phyloP scores from a whole-genome alignment of 2,329 filamentous ascomycete genomes.

The Fonsecaea pedrosoi region DNA sequence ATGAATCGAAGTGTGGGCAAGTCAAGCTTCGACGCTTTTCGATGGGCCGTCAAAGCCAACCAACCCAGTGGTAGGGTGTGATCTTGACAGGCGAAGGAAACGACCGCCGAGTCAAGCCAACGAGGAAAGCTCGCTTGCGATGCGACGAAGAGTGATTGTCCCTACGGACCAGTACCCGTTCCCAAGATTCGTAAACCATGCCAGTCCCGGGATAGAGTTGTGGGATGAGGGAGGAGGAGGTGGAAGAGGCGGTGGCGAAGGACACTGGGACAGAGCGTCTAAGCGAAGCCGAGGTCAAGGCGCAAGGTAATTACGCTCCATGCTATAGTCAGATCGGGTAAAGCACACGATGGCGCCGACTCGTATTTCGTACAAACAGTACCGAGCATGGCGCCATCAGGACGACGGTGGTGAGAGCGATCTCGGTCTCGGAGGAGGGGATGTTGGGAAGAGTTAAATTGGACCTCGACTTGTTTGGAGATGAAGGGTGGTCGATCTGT shows the following conservation, averaged over 20 bases:
- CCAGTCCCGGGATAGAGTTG: conserved; percentile 2
- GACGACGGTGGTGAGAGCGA: background rate
- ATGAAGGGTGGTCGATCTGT: background rate
- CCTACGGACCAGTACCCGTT: background rate
- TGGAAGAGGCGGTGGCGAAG: background rate
- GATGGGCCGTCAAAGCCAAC: background rate
- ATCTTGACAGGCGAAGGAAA: conserved; percentile 4
- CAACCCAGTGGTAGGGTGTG: conserved; percentile 7
- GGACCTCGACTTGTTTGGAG: background rate
- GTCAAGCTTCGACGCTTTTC: conserved; percentile 8
- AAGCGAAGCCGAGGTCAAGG: conserved; percentile 16
- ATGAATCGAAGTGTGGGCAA: background rate
- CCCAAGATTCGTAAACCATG: conserved; percentile 21
- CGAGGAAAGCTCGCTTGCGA: conserved; percentile 17
- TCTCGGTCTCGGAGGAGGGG: background rate
- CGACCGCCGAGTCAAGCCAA: background rate
- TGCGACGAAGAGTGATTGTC: conserved; percentile 6
- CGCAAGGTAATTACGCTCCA: background rate
- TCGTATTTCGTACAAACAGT: conserved; percentile 7
- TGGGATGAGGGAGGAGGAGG: background rate
- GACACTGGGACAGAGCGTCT: background rate
- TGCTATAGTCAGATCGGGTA: background rate
- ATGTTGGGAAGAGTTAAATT: background rate
- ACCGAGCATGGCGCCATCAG: conserved; percentile 11
- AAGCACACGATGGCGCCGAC: background rate